Evolutionary conservation across 306 rosid species (phyloP), one percentile per base, ranked within the genome.

Genomic region (Amphicarpaea edgeworthii): DNA sequence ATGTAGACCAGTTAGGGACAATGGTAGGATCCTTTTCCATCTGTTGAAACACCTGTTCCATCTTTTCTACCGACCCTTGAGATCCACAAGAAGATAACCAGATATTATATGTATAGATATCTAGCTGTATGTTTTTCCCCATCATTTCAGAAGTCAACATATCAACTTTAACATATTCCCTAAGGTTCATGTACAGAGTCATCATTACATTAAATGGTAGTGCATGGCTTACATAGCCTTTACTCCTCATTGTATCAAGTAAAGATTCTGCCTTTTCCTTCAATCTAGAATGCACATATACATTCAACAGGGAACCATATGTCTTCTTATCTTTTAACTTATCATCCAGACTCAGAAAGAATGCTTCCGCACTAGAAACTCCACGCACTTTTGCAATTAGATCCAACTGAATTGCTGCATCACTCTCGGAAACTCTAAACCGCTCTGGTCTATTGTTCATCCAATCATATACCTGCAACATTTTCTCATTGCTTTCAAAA

Each of bases 121-220:
- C 99, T n/a, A 92, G 83, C 68, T 65, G 84, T 70, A 92, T 83
- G 55, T 59, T 73, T 24, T 83, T 96, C 72, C 88, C 89, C 20
- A 51, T 73, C 96, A 96, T 89, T 87, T 96, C 99, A 54, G 97
- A 90, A 77, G 89, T 81, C 80, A 89, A 19, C 7, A 37, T 84
- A 42, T 92, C 96, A 65, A 90, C 99, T 81, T 90, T 88, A 70
- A 83, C 93, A 79, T 84, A 90, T 62, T 96, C 97, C 85, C 77
- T 82, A 24, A 87, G 84, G 80, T 92, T 92, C 98, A 88, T 88
- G 81, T 92, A 96, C 61, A 96, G 89, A 77, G 97, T 96, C 99
- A 96, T 96, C 98, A 96, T 96, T 70, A 90, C 95, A 82, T 96
- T 96, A 83, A 73, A 92, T 53, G 99, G 91, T 60, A 96, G 97